Evolutionary conservation across 768 basidiomycete genomes (phyloP), one percentile per base, ranked within the genome.

Genomic region (Gelatoporia subvermispora): DNA sequence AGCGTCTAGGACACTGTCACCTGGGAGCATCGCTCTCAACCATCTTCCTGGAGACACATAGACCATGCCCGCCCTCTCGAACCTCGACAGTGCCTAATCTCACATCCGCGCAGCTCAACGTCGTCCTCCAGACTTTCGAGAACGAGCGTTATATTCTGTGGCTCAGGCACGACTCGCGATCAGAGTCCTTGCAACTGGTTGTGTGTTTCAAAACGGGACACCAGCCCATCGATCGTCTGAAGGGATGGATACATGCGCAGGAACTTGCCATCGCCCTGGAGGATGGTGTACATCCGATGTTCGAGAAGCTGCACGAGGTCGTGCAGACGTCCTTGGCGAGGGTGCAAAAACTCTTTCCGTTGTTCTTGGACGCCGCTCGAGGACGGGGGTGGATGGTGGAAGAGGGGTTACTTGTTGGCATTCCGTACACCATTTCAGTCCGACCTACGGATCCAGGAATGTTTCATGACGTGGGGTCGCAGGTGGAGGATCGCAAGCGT

Each of bases 101-200:
- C 39, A 39, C 34, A 35, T 44, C 52, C 39, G 47, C 53, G 3
- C 59, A 65, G 37, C 37, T 64, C 10, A 15, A 50, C 4, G 49
- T 56, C 17, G 50, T 77, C 2, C 53, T 81, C 15, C 55, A 67
- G 3, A 46, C 76, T 13, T 78, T 78, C 53, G 50, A 55, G 10
- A 51, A 64, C 13, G 77, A 82, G 54, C 65, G 65, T 43, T 85
- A 81, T 53, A 56, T 81, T 17, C 56, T 85, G 22, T 83, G 81
- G 72, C 74, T 76, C 72, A 51, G 54, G 55, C 42, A 47, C 48
- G 35, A 64, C 50, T 40, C 55, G 18, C 8, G 20, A 20, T n/a
- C 31, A 25, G 11, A 21, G 48, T 8, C 59, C 64, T 42, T 28
- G 2, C 67, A 62, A 18, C 50, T 79, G 2, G 70, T 71, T 50